Percentiles rank a stretch among this genome's conserved stretches.
phyloP scores from a whole-genome alignment of 306 rosid species.

The Parietaria judaica region DNA sequence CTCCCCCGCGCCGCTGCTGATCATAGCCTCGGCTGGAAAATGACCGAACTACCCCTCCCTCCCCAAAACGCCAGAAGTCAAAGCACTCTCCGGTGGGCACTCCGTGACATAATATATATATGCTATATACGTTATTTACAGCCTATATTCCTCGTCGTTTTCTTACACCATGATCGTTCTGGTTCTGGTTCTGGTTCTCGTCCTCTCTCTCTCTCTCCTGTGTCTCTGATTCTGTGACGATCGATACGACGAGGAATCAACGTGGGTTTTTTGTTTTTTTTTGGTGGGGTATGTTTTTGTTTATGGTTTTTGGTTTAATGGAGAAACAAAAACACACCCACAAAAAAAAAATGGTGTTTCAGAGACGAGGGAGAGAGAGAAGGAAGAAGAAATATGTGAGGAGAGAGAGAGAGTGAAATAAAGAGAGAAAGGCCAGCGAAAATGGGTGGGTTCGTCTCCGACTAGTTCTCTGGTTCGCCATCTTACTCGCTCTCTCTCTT shows the following conservation, averaged over 20 bases:
- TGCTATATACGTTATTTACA: too few relatives aligned
- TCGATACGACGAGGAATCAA: too few relatives aligned
- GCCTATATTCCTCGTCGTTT: not conserved
- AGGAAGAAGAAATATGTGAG: not conserved
- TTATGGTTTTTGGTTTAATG: not conserved
- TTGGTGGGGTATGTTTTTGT: not conserved
- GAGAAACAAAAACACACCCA: constrained; percentile 4
- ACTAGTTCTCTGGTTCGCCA: constrained; percentile 11
- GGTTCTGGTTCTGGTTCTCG: not conserved
- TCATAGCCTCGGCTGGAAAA: not conserved
- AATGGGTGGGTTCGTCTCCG: not conserved
- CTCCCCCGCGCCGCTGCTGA: not conserved
- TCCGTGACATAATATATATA: not conserved
- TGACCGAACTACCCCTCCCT: not conserved
- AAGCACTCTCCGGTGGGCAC: not conserved
- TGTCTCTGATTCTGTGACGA: not conserved
- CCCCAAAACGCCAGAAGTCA: not conserved
- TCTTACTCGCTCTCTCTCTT: constrained; percentile 14
- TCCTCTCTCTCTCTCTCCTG: not conserved
- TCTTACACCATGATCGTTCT: not conserved
- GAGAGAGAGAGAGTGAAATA: not conserved
- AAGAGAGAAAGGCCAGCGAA: constrained; percentile 6
- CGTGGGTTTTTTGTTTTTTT: not conserved
- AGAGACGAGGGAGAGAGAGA: not conserved
- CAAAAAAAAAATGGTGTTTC: not conserved